Evolutionary conservation across 805 yeast genomes (phyloP), one percentile per base, ranked within the genome.

Genomic region (Kazachstania psychrophila): DNA sequence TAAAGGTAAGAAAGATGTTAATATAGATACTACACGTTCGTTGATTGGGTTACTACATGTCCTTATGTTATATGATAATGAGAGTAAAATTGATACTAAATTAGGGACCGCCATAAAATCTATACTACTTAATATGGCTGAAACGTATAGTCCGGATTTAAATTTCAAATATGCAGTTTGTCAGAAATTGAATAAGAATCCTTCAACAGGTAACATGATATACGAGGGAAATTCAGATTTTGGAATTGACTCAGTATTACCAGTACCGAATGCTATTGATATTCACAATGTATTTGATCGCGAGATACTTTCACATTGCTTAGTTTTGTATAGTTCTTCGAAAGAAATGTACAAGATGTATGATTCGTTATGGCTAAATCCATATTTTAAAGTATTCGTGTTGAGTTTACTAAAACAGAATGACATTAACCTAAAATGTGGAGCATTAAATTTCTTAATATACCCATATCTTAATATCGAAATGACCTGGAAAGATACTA

Each of bases 341-440:
- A 28, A 9, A 31, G 30, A 8, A 13, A n/a, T 23, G 13, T 19
- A 7, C 13, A 17, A 34, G 3, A 17, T 27, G 4, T 15, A 23
- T 10, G 11, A 19, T 7, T 26, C 35, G 3, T 19, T 52, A 19
- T 45, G 51, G 49, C 28, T 40, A 13, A 39, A 44, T 23, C 20
- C 18, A 2, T 37, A 44, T 38, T 47, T 54, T 25, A 40, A 30
- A 24, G 29, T 47, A 5, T 48, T 56, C 20, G 38, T 43, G 4
- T 30, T 45, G 11, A 50, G 60, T 31, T 37, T 55, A 10, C 28
- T 55, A 29, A 55, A 50, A 32, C 38, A 48, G 28, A 39, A 40
- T 10, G 44, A 51, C 25, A 41, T 49, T 13, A 32, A 40, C 6
- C 33, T 56, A 24, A 51, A 44, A 31, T 48, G 56, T 33, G 37